Evolutionary conservation across 2,329 filamentous ascomycete species (phyloP).

Genomic region (Chaetoscypha palmicola): DNA sequence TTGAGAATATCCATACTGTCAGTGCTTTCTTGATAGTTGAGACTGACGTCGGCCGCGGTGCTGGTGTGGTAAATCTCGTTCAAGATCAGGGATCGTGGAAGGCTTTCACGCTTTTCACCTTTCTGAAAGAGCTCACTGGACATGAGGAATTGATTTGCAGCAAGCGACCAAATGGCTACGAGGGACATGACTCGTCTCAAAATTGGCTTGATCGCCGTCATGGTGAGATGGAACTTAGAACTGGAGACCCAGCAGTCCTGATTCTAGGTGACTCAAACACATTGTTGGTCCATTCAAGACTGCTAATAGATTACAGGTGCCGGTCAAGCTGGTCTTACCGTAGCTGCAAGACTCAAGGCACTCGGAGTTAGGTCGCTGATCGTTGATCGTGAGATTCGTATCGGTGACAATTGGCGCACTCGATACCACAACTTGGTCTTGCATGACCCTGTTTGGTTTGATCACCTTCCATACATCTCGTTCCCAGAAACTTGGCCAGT

Average conservation of each 20-base stretch:
- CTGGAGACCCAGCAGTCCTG: conserved; percentile 44
- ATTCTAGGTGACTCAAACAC: conserved; percentile 45
- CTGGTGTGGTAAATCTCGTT: conserved; percentile 48
- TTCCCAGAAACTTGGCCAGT: conserved; percentile 61
- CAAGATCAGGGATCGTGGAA: conserved; percentile 44
- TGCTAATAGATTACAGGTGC: conserved; percentile 36
- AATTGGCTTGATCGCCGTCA: conserved; percentile 54
- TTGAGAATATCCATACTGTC: conserved; percentile 46
- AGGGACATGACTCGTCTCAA: conserved; percentile 41
- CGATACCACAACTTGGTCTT: conserved; percentile 60
- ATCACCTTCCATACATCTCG: conserved; percentile 55
- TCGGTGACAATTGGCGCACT: conserved; percentile 59
- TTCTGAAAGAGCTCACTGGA: conserved; percentile 46
- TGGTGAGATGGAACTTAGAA: conserved; percentile 40
- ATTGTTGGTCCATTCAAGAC: background rate
- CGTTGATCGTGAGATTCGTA: conserved; percentile 48
- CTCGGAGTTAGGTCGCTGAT: conserved; percentile 48
- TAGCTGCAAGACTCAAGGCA: conserved; percentile 53
- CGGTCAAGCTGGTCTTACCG: conserved; percentile 53
- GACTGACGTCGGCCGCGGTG: conserved; percentile 46
- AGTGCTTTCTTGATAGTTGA: conserved; percentile 49
- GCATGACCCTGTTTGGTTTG: conserved; percentile 56
- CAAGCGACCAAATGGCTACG: conserved; percentile 50
- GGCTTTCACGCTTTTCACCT: conserved; percentile 57
- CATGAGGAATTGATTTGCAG: conserved; percentile 43